Evolutionary conservation across 306 rosid genomes (phyloP).

Genomic region (Purshia tridentata): DNA sequence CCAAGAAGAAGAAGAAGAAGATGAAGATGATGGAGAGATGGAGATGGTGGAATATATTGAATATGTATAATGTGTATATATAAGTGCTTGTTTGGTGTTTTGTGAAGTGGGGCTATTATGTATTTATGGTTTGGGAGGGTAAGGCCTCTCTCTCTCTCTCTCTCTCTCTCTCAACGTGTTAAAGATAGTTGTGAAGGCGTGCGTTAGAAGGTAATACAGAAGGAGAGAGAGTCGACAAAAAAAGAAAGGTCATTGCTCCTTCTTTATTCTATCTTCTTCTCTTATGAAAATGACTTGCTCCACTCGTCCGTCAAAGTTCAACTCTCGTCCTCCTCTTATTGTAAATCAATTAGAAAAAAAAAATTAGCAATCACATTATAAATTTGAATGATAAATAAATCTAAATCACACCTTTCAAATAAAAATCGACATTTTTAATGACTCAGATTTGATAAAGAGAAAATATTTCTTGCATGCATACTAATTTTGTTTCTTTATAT

Average conservation of each 20-base stretch:
- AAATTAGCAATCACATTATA: not conserved
- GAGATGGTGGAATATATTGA: not conserved
- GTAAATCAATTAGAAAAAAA: no score
- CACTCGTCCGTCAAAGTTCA: not conserved
- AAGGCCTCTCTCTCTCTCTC: not conserved
- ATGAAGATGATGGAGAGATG: not conserved
- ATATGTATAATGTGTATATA: not conserved
- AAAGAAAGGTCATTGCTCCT: slow-evolving; percentile 23
- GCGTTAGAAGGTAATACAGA: slow-evolving; percentile 33
- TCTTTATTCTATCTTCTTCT: slow-evolving; percentile 31
- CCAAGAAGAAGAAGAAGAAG: not conserved
- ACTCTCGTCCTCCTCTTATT: no score
- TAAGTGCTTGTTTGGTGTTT: not conserved
- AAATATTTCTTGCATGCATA: no score
- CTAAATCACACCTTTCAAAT: not conserved
- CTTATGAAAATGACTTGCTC: slow-evolving; percentile 19
- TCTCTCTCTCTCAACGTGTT: slow-evolving; percentile 1
- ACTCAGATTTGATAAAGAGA: no score
- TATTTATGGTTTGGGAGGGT: not conserved
- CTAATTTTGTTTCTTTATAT: no score
- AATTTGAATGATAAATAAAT: not conserved
- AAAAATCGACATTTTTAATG: no score
- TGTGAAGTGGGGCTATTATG: slow-evolving; percentile 5
- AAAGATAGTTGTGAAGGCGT: slow-evolving; percentile 38
- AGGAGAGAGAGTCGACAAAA: slow-evolving; percentile 24